phyloP scores from a whole-genome alignment of 768 basidiomycete genomes.

The Ramaria rubella region DNA sequence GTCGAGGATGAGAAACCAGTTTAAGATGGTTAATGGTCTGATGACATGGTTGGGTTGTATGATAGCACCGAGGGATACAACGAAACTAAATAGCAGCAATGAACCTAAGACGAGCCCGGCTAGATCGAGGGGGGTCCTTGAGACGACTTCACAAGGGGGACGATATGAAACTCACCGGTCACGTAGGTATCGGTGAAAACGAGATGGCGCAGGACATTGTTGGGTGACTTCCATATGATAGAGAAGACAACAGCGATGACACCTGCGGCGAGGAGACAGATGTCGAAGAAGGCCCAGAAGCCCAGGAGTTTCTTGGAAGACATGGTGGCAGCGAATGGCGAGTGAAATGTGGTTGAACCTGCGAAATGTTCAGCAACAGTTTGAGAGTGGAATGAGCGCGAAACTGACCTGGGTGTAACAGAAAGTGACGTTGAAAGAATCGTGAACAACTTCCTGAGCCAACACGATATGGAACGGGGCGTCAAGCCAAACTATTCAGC shows the following conservation, averaged over 20 bases:
- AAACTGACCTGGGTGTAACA: not conserved
- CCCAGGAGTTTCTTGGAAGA: conserved; percentile 64
- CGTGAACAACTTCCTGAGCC: conserved; percentile 10
- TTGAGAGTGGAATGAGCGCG: conserved; percentile 6
- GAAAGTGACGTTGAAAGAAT: conserved; percentile 15
- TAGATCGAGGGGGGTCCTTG: conserved; percentile 24
- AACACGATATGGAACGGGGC: not conserved
- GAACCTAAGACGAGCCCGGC: conserved; percentile 69
- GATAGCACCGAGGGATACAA: conserved; percentile 65
- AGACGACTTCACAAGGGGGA: conserved; percentile 12
- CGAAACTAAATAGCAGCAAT: conserved; percentile 56
- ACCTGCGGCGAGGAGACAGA: conserved; percentile 66
- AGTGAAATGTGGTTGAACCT: not conserved
- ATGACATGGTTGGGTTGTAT: conserved; percentile 64
- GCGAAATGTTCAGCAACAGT: conserved; percentile 9
- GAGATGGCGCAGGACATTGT: conserved; percentile 65
- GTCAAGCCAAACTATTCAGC: conserved; percentile 1
- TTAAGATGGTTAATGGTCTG: conserved; percentile 65
- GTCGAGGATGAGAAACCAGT: conserved; percentile 66
- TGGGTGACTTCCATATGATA: conserved; percentile 57
- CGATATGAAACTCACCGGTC: conserved; percentile 40
- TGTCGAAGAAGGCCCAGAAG: conserved; percentile 66
- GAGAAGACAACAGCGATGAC: conserved; percentile 58
- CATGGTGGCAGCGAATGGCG: conserved; percentile 38
- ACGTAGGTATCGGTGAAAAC: conserved; percentile 53